Conservation (phyloP, 2,329 filamentous ascomycete species). For the Trichoderma harzianum region DNA sequence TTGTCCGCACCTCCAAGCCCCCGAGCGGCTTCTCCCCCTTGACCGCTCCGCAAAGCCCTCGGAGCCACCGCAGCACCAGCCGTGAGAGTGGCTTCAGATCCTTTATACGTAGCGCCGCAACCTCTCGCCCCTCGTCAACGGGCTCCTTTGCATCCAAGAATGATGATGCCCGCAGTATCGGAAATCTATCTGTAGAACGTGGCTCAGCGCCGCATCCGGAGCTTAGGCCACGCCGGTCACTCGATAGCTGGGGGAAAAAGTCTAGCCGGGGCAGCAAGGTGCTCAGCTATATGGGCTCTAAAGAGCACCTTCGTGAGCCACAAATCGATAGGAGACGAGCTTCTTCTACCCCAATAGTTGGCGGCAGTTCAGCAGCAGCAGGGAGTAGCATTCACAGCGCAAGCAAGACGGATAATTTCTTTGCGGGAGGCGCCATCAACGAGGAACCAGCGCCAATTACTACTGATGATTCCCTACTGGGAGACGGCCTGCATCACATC, state of each 20-base stretch:
- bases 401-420: slow-evolving; percentile 44
- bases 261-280: slow-evolving; percentile 52
- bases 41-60: slow-evolving; percentile 58
- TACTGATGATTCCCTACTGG: slow-evolving; percentile 23
- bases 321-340: slow-evolving; percentile 59
- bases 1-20: slow-evolving; percentile 77
- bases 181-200: slow-evolving; percentile 62
- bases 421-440: slow-evolving; percentile 52
- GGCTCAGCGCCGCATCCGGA: slow-evolving; percentile 47
- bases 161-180: slow-evolving; percentile 60
- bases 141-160: slow-evolving; percentile 54
- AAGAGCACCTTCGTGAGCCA: slow-evolving; percentile 61
- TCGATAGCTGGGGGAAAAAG: slow-evolving; percentile 62
- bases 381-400: slow-evolving; percentile 35
- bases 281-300: slow-evolving; percentile 71
- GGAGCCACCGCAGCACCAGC: slow-evolving; percentile 47
- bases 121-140: slow-evolving; percentile 57
- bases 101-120: slow-evolving; percentile 51
- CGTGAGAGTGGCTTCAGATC: slow-evolving; percentile 56
- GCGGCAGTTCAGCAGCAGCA: slow-evolving; percentile 33
- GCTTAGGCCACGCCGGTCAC: slow-evolving; percentile 50
- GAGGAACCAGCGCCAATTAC: slow-evolving; percentile 46
- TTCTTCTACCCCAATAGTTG: slow-evolving; percentile 29
- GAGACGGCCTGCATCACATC: slow-evolving; percentile 51
- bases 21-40: slow-evolving; percentile 71